phyloP scores from a whole-genome alignment of 495 filamentous ascomycete species.

The Aspergillus sclerotiicarbonarius region DNA sequence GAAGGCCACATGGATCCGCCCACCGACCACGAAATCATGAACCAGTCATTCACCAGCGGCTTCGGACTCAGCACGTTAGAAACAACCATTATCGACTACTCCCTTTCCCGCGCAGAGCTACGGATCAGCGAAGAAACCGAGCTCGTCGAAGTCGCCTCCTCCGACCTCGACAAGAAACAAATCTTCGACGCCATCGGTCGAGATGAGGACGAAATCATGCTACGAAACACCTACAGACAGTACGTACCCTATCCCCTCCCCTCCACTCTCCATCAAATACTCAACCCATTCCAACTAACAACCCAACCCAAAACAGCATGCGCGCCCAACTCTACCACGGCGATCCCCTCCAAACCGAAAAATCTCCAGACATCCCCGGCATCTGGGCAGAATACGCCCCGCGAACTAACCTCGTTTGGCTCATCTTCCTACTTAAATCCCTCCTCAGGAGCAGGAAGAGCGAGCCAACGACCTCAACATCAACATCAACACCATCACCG shows the following conservation, averaged over 20 bases:
- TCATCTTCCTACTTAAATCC: slow-evolving; percentile 49
- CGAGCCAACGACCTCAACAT: slow-evolving; percentile 22
- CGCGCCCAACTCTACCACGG: slow-evolving; percentile 39
- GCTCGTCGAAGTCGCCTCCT: slow-evolving; percentile 38
- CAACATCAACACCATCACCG: slow-evolving; percentile 11
- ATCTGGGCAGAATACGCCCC: slow-evolving; percentile 49
- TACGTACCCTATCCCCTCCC: slow-evolving; percentile 22
- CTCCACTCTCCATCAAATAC: neutral
- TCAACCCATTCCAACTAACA: slow-evolving; percentile 2
- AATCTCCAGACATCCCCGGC: slow-evolving; percentile 31
- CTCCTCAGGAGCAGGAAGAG: slow-evolving; percentile 41
- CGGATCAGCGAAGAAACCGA: slow-evolving; percentile 25
- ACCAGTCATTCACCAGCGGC: slow-evolving; percentile 37
- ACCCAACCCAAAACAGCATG: slow-evolving; percentile 33
- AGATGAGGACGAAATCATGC: slow-evolving; percentile 43
- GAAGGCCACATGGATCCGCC: slow-evolving; percentile 36
- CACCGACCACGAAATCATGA: slow-evolving; percentile 29
- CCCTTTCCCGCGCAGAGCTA: slow-evolving; percentile 66
- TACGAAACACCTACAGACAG: slow-evolving; percentile 44
- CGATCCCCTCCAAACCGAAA: slow-evolving; percentile 29
- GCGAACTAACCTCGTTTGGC: slow-evolving; percentile 50
- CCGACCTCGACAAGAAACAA: slow-evolving; percentile 46
- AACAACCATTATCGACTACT: slow-evolving; percentile 87
- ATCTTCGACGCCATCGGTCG: slow-evolving; percentile 45
- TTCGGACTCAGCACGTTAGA: slow-evolving; percentile 70